Evolutionary conservation across 1,284 basidiomycete genomes (phyloP), one percentile per base, ranked within the genome.

Genomic region (Heterobasidion parviporum): DNA sequence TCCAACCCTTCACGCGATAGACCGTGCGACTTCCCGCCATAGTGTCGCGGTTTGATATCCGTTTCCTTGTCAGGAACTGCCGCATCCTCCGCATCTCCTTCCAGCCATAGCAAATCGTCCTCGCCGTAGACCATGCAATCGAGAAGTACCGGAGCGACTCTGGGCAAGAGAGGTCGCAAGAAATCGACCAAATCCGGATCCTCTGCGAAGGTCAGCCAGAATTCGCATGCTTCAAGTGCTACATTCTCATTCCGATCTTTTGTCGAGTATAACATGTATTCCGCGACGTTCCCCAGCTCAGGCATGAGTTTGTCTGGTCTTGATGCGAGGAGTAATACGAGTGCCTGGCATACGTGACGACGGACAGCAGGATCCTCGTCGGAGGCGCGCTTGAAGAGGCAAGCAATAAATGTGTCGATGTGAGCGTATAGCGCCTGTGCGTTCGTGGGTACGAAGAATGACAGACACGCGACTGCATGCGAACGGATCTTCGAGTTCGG

Each of bases 171-270:
- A 0, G 94, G 94, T 55, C 86, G 85, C 34, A 99, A 78, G 70
- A 90, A 92, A 14, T 85, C 83, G 15, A 86, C 84, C 32, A 99
- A 79, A 52, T 92, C 87, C 14, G 86, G 84, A 66, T 98, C 94
- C 70, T 99, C 97, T 15, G 97, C 94, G 67, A 99, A 99, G 1
- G 96, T 98, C 60, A 99, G 81, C 97, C 97, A 99, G 73, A 99
- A 99, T 77, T 99, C 97, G 80, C 94, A 98, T 12, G 97, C 97
- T 74, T 98, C 95, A 46, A 98, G 78, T 4, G 94, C 94, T 54
- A 98, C 94, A 57, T 86, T 86, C 74, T 97, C 94, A 70, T 98
- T 92, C 72, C 90, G 87, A 78, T 98, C 96, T 71, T 95, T 93
- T 9, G 94, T 98, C 41, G 94, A 98, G 74, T 95, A 99, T 44